Base-by-base conservation (phyloP, 805 yeast species). In the Schwanniomyces sp. region DNA sequence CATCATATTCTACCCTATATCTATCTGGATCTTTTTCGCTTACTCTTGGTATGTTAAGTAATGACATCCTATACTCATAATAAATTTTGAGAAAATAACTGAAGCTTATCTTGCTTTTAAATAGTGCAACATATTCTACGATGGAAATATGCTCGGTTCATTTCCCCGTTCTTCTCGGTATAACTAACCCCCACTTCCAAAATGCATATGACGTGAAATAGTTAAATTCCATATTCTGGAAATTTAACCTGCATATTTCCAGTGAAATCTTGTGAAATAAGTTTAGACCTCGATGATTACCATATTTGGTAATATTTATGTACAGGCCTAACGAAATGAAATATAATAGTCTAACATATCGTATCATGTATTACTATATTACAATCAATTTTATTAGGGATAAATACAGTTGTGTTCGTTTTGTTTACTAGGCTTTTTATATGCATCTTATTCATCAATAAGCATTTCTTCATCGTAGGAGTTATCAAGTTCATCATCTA, bases 401-500 rank as follows among this genome's bases (percentile, higher is more conserved):
- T 12, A 14, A 30, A 30, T 24, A 39, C n/a, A 17, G 41, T 21
- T 39, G 10, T 21, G 25, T 21, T 21, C 24, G 5, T 21, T 21
- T 21, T 4, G 24, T 21, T 21, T 21, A 5, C 32, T 45, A 46
- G 7, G 50, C 50, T 34, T 39, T 41, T 48, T 48, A 36, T 36
- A 44, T n/a, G 14, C 21, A n/a, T 38, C 43, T 38, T 29, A 40
- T n/a, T 42, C 52, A 50, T 68, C 74, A 18, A 69, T 50, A 40
- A 67, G 52, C 58, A 52, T 59, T 47, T 69, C 74, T 52, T 70
- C 75, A 48, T 70, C 75, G 40, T 58, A 65, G 6, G 52, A 57
- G 7, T 57, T 60, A n/a, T 47, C 46, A 7, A 25, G 4, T 8
- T 43, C 47, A 17, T 52, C 52, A 34, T 63, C 64, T 10, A 53